These are phyloP conservation scores for Alectoria sarmentosa DNA, from an alignment of 495 filamentous ascomycete genomes.

Conservation along the genomic window DNA sequence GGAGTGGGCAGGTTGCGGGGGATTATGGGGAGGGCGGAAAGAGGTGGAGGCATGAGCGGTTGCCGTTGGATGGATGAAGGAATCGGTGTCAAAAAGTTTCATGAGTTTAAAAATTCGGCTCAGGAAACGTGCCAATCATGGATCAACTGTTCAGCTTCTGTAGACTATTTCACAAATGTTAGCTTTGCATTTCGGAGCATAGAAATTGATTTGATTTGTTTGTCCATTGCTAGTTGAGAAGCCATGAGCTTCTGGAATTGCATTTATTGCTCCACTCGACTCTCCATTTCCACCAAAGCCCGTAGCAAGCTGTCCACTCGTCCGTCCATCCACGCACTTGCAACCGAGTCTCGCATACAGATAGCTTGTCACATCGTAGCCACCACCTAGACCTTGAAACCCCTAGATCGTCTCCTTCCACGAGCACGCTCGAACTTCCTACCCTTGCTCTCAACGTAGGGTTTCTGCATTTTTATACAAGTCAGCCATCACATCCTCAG, in stretches of 20 bases:
- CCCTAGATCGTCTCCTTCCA: constrained; percentile 90
- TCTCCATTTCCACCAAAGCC: neutral
- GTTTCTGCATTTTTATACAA: constrained; percentile 53
- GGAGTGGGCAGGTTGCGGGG: constrained; percentile 66
- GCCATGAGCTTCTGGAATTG: neutral
- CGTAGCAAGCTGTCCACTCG: neutral
- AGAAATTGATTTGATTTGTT: neutral
- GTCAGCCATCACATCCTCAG: constrained; percentile 27
- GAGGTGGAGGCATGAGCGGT: constrained; percentile 60
- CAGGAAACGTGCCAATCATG: neutral
- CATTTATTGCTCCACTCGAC: neutral
- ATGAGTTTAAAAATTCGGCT: neutral
- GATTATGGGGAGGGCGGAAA: constrained; percentile 66
- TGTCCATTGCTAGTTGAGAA: neutral
- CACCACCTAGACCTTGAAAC: constrained; percentile 89
- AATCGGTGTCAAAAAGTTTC: neutral
- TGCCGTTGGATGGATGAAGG: constrained; percentile 32
- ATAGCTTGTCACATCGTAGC: neutral
- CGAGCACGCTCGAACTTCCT: constrained; percentile 98
- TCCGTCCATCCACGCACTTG: neutral
- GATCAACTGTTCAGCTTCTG: neutral
- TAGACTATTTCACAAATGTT: neutral
- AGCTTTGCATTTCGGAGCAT: neutral
- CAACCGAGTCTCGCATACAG: neutral
- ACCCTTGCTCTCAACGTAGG: constrained; percentile 94